Evolutionary conservation across 805 yeast genomes (phyloP).

Genomic region (Saccharomycopsis babjevae): DNA sequence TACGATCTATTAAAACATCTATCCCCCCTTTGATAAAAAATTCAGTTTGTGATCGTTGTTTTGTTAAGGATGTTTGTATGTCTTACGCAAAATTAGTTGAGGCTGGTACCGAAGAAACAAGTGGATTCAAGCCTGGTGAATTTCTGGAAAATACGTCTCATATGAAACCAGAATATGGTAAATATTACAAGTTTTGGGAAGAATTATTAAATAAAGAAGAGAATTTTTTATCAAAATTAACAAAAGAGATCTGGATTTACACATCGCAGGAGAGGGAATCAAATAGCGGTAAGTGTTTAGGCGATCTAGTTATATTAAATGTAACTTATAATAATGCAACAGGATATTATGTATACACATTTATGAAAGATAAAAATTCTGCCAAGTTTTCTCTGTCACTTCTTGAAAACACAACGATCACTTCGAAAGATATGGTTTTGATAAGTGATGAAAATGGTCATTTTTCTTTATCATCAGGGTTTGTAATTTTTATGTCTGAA

Average conservation of each 20-base stretch:
- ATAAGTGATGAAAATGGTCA: conserved; percentile 77
- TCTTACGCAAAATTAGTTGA: conserved; percentile 50
- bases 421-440: conserved; percentile 51
- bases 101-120: conserved; percentile 41
- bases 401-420: neutral
- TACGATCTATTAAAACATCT: conserved; percentile 39
- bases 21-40: conserved; percentile 46
- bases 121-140: conserved; percentile 41
- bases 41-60: conserved; percentile 55
- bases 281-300: conserved; percentile 47
- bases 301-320: conserved; percentile 35
- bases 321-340: conserved; percentile 21
- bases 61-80: conserved; percentile 50
- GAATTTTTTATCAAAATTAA: conserved; percentile 38
- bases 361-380: conserved; percentile 29
- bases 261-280: conserved; percentile 48
- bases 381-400: conserved; percentile 37
- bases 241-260: conserved; percentile 61
- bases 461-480: conserved; percentile 61
- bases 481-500: conserved; percentile 35
- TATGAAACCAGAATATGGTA: conserved; percentile 34
- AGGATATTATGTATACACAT: conserved; percentile 30
- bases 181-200: conserved; percentile 69
- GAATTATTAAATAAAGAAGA: conserved; percentile 65
- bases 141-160: conserved; percentile 44